Evolutionary conservation across 1,284 basidiomycete genomes (phyloP).

Genomic region (Ganoderma leucocontextum): DNA sequence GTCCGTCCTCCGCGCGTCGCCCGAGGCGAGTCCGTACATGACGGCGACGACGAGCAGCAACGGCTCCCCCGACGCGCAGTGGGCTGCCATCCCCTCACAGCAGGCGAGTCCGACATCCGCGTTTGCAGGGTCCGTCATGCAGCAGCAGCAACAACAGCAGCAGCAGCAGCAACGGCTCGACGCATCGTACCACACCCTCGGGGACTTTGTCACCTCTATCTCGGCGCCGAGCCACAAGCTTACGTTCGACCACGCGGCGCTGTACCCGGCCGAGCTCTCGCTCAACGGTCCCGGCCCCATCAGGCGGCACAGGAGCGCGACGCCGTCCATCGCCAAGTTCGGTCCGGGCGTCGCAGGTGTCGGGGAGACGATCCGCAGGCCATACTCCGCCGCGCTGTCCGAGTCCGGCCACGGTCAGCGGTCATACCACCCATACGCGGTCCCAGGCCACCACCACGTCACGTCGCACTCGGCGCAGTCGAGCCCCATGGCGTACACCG

Average conservation of each 20-base stretch:
- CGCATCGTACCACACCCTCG: constrained; percentile 30
- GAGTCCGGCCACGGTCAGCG: constrained; percentile 42
- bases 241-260: constrained; percentile 63
- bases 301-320: constrained; percentile 76
- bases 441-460: constrained; percentile 32
- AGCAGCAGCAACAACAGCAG: constrained; percentile 22
- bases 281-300: constrained; percentile 58
- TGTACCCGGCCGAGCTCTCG: constrained; percentile 54
- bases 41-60: constrained; percentile 19
- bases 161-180: constrained; percentile 22
- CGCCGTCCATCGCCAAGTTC: constrained; percentile 63
- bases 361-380: constrained; percentile 58
- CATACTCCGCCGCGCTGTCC: constrained; percentile 53
- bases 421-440: constrained; percentile 64
- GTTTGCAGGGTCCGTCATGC: not conserved
- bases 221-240: constrained; percentile 75
- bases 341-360: constrained; percentile 4
- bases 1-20: constrained; percentile 34
- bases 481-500: constrained; percentile 61
- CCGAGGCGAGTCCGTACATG: constrained; percentile 7
- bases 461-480: constrained; percentile 56
- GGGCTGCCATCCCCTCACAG: constrained; percentile 43
- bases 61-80: constrained; percentile 46
- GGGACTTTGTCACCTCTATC: constrained; percentile 50
- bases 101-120: not conserved